A percentile compares a stretch with the other conserved stretches of the same genome.
These are phyloP conservation scores for Jamesozyma piceae DNA, from an alignment of 805 yeast species.

Conservation along the genomic window DNA sequence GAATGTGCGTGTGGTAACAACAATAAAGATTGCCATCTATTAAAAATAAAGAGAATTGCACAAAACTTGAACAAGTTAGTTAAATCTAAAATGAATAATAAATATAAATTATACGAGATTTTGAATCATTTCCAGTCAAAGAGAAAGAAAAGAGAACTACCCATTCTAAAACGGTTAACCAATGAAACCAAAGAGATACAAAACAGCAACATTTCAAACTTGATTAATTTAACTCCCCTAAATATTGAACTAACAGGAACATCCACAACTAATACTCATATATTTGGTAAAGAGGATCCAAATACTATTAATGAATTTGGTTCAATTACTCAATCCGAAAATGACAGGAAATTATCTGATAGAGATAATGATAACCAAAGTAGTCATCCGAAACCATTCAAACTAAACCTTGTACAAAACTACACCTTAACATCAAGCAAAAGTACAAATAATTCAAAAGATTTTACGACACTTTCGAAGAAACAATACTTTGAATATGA, in stretches of 20 bases:
- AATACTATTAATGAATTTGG: neutral
- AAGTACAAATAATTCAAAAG: neutral
- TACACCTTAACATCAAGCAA: neutral
- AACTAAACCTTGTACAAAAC: neutral
- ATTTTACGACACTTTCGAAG: neutral
- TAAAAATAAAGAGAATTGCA: conserved; percentile 53
- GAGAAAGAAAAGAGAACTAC: conserved; percentile 24
- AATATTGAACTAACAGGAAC: neutral
- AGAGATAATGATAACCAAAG: neutral
- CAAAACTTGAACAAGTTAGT: conserved; percentile 52
- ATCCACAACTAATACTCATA: neutral
- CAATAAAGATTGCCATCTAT: conserved; percentile 44
- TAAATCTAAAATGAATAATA: conserved; percentile 31
- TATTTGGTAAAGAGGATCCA: neutral
- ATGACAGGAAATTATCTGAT: neutral
- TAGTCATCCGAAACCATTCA: neutral
- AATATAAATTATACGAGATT: conserved; percentile 33
- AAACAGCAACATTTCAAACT: conserved; percentile 3
- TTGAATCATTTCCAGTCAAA: conserved; percentile 22
- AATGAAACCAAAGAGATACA: conserved; percentile 5
- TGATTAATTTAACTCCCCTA: neutral
- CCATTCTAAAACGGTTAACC: conserved; percentile 14
- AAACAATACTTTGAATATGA: conserved; percentile 9
- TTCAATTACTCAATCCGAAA: neutral
- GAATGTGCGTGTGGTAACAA: conserved; percentile 50